Conservation (phyloP, 805 yeast species). For the Brettanomyces naardenensis region DNA sequence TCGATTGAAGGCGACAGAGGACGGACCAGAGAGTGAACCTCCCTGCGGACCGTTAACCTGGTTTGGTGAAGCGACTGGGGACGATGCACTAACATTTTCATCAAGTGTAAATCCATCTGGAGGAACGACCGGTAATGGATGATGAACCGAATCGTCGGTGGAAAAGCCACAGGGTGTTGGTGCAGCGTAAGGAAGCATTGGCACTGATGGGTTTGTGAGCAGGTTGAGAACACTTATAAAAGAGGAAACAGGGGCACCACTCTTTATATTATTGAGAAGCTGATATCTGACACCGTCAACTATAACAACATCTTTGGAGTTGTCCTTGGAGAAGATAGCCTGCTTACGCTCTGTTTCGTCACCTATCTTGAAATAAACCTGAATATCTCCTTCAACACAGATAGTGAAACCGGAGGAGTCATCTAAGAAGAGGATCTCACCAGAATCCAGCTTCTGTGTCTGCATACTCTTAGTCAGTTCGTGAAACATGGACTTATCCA, state of each 20-base stretch:
- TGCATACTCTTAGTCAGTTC: slow-evolving; percentile 89
- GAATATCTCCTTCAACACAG: slow-evolving; percentile 86
- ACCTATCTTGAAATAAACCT: slow-evolving; percentile 58
- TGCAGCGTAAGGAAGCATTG: background rate
- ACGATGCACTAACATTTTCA: background rate
- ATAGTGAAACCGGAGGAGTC: slow-evolving; percentile 73
- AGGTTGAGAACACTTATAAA: slow-evolving; percentile 71
- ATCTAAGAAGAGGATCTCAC: slow-evolving; percentile 68
- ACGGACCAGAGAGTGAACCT: background rate
- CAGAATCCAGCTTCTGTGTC: slow-evolving; percentile 71
- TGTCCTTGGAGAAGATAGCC: slow-evolving; percentile 21
- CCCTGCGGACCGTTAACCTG: background rate
- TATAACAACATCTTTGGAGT: slow-evolving; percentile 32
- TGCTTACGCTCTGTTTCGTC: slow-evolving; percentile 13
- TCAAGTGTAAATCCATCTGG: slow-evolving; percentile 1
- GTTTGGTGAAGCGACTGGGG: background rate
- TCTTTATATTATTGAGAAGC: slow-evolving; percentile 67
- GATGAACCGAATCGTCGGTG: background rate
- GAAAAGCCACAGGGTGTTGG: slow-evolving; percentile 1
- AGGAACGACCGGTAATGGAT: background rate
- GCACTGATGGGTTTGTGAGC: slow-evolving; percentile 29
- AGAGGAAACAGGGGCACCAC: slow-evolving; percentile 82
- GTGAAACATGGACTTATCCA: slow-evolving; percentile 85
- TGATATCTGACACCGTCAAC: slow-evolving; percentile 61
- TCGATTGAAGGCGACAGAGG: background rate